Evolutionary conservation across 2,329 filamentous ascomycete genomes (phyloP), one percentile per base, ranked within the genome.

Genomic region (Fusarium sulawesiense): DNA sequence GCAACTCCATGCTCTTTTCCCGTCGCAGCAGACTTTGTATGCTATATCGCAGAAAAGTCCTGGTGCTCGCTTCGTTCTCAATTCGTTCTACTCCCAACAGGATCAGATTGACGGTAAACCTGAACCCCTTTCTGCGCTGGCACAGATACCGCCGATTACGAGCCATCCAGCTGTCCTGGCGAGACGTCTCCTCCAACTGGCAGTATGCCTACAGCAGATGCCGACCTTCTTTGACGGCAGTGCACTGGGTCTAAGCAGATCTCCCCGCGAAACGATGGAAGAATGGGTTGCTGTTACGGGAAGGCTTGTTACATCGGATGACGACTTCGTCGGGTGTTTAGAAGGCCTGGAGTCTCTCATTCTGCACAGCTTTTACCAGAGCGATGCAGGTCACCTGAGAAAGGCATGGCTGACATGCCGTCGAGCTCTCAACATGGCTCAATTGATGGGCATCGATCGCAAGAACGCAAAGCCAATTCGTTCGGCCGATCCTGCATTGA

Each of bases 281-380:
- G 74, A 71, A 9, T 80, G 81, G 60, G 72, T 80, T 4, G 73
- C 74, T 10, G 68, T 77, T 0, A 75, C 81, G 3, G 72, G 74
- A 4, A 77, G 78, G 7, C 75, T 82, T 7, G 83, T 89, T 6
- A 84, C 83, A 0, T 81, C 80, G 6, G 83, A 87, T 40, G 85
- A 88, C 46, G 83, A 86, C 41, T 76, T 89, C 6, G 76, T 86
- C 1, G 83, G 83, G 23, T 85, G 82, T 5, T 72, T 84, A 2
- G 86, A 89, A 72, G 86, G 86, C 3, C 73, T 89, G 1, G 84
- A 88, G 73, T 84, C 84, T 53, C 76, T 89, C 1, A 72, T 84
- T 23, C 74, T 89, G 0, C 79, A 86, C 40, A 79, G 80, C 20
- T 75, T 85, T 55, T 87, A 83, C 69, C 83, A 87, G 55, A 79